phyloP scores from a whole-genome alignment of 179 eudicot species.

The Vitellaria paradoxa region DNA sequence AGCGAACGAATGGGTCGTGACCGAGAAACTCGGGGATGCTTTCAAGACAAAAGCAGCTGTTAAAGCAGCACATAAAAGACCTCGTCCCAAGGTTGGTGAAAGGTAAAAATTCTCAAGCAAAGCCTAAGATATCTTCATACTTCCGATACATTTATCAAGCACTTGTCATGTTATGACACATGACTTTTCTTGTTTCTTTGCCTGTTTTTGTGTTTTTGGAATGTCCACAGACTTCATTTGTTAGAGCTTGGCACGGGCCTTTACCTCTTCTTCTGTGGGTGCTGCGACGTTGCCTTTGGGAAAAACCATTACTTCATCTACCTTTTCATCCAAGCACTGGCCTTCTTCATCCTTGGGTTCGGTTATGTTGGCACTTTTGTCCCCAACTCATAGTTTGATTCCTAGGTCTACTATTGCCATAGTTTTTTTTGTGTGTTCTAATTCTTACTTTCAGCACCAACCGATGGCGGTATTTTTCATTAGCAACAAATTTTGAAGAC shows the following conservation, averaged over 20 bases:
- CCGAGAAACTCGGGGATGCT: constrained; percentile 55
- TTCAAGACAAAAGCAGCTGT: constrained; percentile 34
- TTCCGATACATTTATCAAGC: background rate
- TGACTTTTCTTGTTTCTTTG: background rate
- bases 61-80: constrained; percentile 39
- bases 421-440: background rate
- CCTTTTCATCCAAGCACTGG: constrained; percentile 41
- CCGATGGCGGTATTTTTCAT: background rate
- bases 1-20: constrained; percentile 58
- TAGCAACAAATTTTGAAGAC: background rate
- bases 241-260: constrained; percentile 36
- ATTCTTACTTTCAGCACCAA: background rate
- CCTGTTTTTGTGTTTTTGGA: background rate
- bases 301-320: constrained; percentile 40
- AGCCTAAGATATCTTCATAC: background rate
- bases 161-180: background rate
- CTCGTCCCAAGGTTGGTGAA: constrained; percentile 35
- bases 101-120: constrained; percentile 38
- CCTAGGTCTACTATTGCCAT: background rate
- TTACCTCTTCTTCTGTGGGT: constrained; percentile 43
- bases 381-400: constrained; percentile 32
- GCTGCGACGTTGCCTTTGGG: constrained; percentile 36
- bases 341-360: constrained; percentile 44
- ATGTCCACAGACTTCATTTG: constrained; percentile 29
- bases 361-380: constrained; percentile 53